Evolutionary conservation across 352 stramenopile species (phyloP), one percentile per base, ranked within the genome.

Genomic region (Globisporangium emineosum): DNA sequence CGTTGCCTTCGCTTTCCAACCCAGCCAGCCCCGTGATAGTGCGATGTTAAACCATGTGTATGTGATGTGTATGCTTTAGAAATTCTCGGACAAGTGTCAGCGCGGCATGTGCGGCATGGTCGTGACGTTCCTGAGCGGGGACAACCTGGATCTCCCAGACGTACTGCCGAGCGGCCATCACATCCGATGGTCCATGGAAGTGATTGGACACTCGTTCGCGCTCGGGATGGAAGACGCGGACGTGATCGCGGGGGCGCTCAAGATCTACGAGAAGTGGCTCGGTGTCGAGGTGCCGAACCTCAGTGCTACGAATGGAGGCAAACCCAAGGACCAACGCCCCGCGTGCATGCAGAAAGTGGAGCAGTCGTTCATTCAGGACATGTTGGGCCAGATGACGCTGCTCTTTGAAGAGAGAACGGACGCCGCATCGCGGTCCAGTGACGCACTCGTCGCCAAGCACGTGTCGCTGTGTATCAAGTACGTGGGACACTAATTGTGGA

Each of bases 21-120:
- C 10, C 17, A 37, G 6, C 5, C 29, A 17, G 17, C 23, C 15
- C 4, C 23, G 21, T 23, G 12, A 32, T n/a, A 13, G 19, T 25
- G n/a, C 27, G 8, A 5, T 55, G 25, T n/a, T 19, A 2, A 27
- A 40, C 35, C 27, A 19, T 21, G 2, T 54, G 51, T 25, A 13
- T 57, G 1, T 7, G 3, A 43, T 10, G n/a, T n/a, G n/a, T 25
- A 15, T 13, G 27, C 50, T 65, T 29, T 54, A 92, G 84, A 93
- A 89, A 83, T 96, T 96, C 78, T 87, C 86, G 40, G 85, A 93
- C 53, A 91, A 91, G 77, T 93, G 87, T 62, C 87, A 96, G 67
- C 81, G 84, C 13, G 86, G 84, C 33, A 81, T 96, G 63, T 93
- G 85, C 72, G 87, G 77, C 19, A 94, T 96, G 79, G 76, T 94